These are phyloP conservation scores for Colletotrichum karsti DNA, from an alignment of 2,329 filamentous ascomycete species.

Conservation along the genomic window DNA sequence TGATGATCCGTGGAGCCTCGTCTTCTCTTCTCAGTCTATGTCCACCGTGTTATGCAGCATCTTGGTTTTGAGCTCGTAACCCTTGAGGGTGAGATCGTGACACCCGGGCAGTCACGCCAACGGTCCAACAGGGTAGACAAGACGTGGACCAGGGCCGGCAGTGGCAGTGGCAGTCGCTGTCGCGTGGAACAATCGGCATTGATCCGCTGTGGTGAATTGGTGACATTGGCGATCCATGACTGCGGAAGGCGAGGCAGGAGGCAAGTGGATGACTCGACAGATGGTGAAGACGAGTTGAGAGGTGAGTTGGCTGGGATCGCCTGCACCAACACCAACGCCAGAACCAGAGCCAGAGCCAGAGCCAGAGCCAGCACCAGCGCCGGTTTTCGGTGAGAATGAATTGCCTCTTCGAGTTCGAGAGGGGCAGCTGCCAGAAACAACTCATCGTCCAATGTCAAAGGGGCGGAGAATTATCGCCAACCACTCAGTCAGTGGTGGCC, in stretches of 20 bases:
- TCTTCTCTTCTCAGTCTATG: neutral
- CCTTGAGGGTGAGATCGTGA: slow-evolving; percentile 9
- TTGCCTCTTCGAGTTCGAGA: slow-evolving; percentile 3
- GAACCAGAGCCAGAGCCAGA: neutral
- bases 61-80: slow-evolving; percentile 1
- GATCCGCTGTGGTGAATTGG: neutral
- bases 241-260: neutral
- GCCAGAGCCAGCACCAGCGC: too few species aligned
- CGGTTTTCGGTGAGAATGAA: neutral
- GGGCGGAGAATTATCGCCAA: neutral
- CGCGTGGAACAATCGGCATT: slow-evolving; percentile 13
- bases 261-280: neutral
- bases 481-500: neutral
- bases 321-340: neutral
- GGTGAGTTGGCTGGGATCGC: neutral
- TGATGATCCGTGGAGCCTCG: slow-evolving; percentile 20
- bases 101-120: neutral
- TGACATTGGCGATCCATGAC: neutral
- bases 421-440: neutral
- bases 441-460: slow-evolving; percentile 17
- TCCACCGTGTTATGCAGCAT: neutral
- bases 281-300: neutral
- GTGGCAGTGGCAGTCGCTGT: too few species aligned
- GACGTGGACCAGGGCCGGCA: neutral
- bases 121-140: neutral